Evolutionary conservation across 2,329 filamentous ascomycete genomes (phyloP).

Genomic region (Sporothrix euskadiensis): DNA sequence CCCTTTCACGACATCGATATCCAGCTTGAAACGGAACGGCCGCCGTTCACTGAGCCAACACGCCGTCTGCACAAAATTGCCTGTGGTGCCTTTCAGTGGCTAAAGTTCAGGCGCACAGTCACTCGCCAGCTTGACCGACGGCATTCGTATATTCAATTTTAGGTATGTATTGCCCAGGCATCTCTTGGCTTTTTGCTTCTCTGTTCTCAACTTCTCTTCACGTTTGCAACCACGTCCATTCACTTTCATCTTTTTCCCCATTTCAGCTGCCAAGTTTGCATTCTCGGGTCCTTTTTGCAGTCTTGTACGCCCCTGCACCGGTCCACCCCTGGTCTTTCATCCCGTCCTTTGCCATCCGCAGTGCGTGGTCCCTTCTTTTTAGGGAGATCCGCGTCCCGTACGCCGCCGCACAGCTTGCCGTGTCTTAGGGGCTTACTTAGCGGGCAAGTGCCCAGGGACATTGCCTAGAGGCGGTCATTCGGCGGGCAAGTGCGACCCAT

Average conservation of each 20-base stretch:
- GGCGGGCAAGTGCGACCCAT: background rate
- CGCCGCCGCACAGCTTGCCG: constrained; percentile 4
- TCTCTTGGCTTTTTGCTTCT: background rate
- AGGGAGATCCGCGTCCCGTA: background rate
- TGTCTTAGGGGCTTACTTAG: constrained; percentile 12
- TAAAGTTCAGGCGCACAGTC: background rate
- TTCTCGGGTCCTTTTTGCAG: no score
- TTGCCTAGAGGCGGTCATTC: background rate
- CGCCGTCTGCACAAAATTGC: background rate
- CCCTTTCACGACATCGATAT: background rate
- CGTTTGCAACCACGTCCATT: background rate
- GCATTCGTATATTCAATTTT: background rate
- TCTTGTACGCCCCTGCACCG: background rate
- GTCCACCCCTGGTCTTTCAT: constrained; percentile 5
- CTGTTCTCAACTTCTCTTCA: background rate
- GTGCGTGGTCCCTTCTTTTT: background rate
- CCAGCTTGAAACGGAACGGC: background rate
- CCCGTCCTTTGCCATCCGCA: background rate
- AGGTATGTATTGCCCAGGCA: background rate
- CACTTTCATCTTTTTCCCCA: background rate
- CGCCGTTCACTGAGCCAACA: background rate
- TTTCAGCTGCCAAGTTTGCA: background rate
- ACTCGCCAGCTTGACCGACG: background rate
- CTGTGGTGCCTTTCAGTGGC: background rate
- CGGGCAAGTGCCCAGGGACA: background rate